phyloP scores from a whole-genome alignment of 768 basidiomycete species.

The Tylopilus sp. region DNA sequence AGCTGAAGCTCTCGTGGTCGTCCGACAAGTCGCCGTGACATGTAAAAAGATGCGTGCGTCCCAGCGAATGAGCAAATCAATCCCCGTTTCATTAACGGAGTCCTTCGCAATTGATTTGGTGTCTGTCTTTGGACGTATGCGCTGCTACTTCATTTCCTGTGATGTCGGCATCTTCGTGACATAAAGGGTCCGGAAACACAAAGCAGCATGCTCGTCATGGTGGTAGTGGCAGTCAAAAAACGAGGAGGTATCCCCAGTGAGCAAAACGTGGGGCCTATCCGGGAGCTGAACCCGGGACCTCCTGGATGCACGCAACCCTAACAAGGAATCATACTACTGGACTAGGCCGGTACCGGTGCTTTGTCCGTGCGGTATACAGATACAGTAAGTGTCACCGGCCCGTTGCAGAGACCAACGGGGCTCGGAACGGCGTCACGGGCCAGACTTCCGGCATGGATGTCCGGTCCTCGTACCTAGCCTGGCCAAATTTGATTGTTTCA shows the following conservation, averaged over 20 bases:
- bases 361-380: background rate
- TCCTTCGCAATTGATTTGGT: constrained; percentile 13
- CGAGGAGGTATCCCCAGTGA: background rate
- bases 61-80: constrained; percentile 18
- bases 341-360: constrained; percentile 41
- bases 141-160: constrained; percentile 27
- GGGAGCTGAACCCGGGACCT: constrained; percentile 90
- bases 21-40: constrained; percentile 39
- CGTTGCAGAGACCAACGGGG: too few species aligned
- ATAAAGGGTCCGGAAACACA: constrained; percentile 9
- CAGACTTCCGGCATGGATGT: background rate
- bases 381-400: background rate
- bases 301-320: constrained; percentile 51
- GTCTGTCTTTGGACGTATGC: constrained; percentile 9
- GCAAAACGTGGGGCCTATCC: constrained; percentile 51
- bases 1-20: constrained; percentile 39
- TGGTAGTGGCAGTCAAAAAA: background rate
- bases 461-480: background rate
- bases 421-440: background rate
- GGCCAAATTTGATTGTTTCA: background rate
- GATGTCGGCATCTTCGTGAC: constrained; percentile 30
- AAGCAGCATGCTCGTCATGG: background rate
- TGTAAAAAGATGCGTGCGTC: constrained; percentile 36
- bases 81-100: constrained; percentile 7
- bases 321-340: constrained; percentile 68